Conservation (phyloP, 2,329 filamentous ascomycete species). For the Botrytis galanthina region DNA sequence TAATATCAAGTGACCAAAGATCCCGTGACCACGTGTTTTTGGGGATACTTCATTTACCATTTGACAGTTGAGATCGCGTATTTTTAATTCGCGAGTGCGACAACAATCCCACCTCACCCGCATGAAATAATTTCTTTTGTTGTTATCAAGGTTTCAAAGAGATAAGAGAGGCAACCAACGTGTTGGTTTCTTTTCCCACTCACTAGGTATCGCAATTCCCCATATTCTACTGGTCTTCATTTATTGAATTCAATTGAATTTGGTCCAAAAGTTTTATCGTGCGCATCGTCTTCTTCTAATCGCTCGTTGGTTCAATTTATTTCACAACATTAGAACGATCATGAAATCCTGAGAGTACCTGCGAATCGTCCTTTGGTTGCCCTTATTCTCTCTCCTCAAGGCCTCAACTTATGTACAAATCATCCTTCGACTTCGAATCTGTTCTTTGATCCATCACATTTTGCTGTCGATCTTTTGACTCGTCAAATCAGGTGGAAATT, state of each 20-base stretch:
- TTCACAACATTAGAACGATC: background rate
- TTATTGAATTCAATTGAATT: background rate
- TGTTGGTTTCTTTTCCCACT: background rate
- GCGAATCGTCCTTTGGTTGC: background rate
- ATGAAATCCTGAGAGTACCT: background rate
- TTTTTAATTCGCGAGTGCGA: background rate
- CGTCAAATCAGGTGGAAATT: conserved; percentile 3
- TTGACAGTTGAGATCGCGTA: background rate
- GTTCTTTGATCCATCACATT: background rate
- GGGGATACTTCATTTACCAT: background rate
- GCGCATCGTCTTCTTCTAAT: background rate
- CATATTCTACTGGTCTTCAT: background rate
- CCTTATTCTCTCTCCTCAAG: background rate
- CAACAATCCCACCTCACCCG: background rate
- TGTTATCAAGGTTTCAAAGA: background rate
- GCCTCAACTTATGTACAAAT: background rate
- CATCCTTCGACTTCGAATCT: background rate
- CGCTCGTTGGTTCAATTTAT: background rate
- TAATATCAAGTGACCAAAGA: background rate
- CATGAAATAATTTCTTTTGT: background rate
- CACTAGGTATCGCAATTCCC: background rate
- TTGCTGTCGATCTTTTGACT: background rate
- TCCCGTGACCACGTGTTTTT: background rate
- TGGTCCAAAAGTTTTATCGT: background rate
- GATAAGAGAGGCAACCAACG: background rate